Base-by-base conservation (phyloP, 2,329 filamentous ascomycete species). In the Zasmidium citrigriseum region DNA sequence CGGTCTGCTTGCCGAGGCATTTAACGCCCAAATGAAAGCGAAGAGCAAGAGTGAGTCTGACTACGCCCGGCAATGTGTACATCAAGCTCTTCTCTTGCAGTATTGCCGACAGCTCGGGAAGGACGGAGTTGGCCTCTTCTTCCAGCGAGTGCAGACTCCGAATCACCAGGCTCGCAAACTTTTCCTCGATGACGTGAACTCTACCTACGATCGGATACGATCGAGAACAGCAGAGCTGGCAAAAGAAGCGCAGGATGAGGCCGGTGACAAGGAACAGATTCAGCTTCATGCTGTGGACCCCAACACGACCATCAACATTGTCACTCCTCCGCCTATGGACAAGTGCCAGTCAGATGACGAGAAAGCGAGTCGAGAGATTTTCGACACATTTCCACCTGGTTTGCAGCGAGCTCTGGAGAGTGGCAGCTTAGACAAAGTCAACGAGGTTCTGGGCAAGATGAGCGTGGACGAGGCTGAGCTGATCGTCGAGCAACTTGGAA, bases 141-240 rank as follows among this genome's bases (percentile, higher is more conserved):
- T 99, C 84, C 96, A 95, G 78, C 89, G 93, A 58, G 93, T 99
- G 74, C 95, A 90, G 21, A 96, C 90, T 2, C 86, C 86, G 67
- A 90, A 89, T 27, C 93, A 99, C 76, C 89, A 96, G 76, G 96
- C 95, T 5, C 88, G 90, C 69, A 91, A 90, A 46, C 83, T 98
- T 46, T 99, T 99, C 80, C 86, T 85, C 73, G 93, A 96, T 75
- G 95, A 99, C 73, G 93, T 99, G 46, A 89, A 91, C 70, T 87
- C 88, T 41, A 98, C 93, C 2, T 97, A 96, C 76, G 81, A 82
- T 68, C 86, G 88, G 54, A 98, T 99, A 75, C 87, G 86, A 69
- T 87, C 82, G 23, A 86, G 95, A 49, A 87, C 89, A 1, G 82
- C 83, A 5, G 90, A 96, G 74, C 88, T 96, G 63, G 81, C 80